Base-by-base conservation (phyloP, 78 protist genomes). In the Guillardia theta region DNA sequence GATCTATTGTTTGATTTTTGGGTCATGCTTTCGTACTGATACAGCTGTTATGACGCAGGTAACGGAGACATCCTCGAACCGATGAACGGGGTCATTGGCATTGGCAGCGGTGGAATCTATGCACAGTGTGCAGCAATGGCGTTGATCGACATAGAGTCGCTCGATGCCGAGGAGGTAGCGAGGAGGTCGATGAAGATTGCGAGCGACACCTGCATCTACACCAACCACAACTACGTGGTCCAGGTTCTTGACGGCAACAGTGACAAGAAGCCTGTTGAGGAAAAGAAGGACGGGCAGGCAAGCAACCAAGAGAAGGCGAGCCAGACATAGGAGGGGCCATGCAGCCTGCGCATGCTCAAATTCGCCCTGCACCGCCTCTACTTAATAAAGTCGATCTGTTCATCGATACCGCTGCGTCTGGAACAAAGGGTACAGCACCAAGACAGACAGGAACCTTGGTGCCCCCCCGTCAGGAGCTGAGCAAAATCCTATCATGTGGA, bases 161-260 rank as follows among this genome's bases (percentile, higher is more conserved):
- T 92, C 27, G 3, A 0, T 27, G 94, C 94, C 19, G 94, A 92
- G 36, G 83, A 54, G 9, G 62, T 92, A 1, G 94, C 87, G 44
- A 33, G 62, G 24, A n/a, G 15, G 27, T 8, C 94, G 37, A 92
- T 92, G 94, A 92, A 92, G 10, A n/a, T 92, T 27, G 94, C 94
- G 4, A 50, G 78, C 10, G 94, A 92, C 58, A 92, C 64, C 47
- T 92, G 94, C 94, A 50, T 92, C 64, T 92, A 54, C 94, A 92
- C 94, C 80, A 92, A 92, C 87, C 44, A 4, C 87, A 70, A 70
- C 87, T 70, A 70, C 5, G 87, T 70, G 87, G 41, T 70, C 64
- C 33, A 53, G 64, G 19, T 53, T 21, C 64, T 53, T 19, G 64
- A 53, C 64, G 64, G 64, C 64, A 21, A 15, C 64, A 53, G 19